Evolutionary conservation across 164 flowering plant species (phyloP).

Genomic region (Vitis labrusca): DNA sequence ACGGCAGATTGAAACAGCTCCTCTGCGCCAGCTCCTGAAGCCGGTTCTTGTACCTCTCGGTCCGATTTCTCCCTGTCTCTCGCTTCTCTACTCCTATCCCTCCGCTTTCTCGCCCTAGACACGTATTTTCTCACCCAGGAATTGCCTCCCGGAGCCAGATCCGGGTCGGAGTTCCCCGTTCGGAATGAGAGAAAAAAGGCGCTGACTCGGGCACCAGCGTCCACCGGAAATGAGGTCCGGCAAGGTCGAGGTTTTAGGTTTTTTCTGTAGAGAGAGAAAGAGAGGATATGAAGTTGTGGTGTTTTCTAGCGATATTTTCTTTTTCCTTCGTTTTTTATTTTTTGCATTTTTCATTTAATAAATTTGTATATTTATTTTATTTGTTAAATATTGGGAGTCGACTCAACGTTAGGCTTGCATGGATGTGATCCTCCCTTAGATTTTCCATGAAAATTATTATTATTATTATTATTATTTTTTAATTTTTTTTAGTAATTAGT

Average conservation of each 20-base stretch:
- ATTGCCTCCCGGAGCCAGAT: slow-evolving; percentile 14
- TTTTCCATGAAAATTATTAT: slow-evolving; percentile 2
- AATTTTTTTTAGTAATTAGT: neutral
- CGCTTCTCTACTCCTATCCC: too few relatives aligned
- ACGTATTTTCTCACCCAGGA: neutral
- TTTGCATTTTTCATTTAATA: neutral
- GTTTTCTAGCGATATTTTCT: neutral
- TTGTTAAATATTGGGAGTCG: slow-evolving; percentile 23
- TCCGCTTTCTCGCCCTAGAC: neutral
- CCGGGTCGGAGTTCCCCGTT: neutral
- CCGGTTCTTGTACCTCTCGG: slow-evolving; percentile 99
- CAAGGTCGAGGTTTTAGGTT: slow-evolving; percentile 20
- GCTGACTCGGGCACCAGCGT: neutral
- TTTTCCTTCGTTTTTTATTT: neutral
- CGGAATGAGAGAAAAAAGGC: neutral
- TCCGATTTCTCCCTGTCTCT: too few relatives aligned
- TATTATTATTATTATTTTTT: neutral
- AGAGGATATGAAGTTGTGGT: slow-evolving; percentile 4
- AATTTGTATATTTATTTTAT: slow-evolving; percentile 10
- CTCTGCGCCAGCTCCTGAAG: slow-evolving; percentile 99
- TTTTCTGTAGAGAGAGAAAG: slow-evolving; percentile 16
- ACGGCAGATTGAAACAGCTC: slow-evolving; percentile 96
- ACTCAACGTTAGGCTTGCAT: slow-evolving; percentile 38
- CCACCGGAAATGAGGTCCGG: neutral
- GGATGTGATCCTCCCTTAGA: slow-evolving; percentile 23